Percentiles rank a stretch among this genome's conserved stretches.
Conservation (phyloP, 495 filamentous ascomycete genomes). For the Stereocaulon alpinum region DNA sequence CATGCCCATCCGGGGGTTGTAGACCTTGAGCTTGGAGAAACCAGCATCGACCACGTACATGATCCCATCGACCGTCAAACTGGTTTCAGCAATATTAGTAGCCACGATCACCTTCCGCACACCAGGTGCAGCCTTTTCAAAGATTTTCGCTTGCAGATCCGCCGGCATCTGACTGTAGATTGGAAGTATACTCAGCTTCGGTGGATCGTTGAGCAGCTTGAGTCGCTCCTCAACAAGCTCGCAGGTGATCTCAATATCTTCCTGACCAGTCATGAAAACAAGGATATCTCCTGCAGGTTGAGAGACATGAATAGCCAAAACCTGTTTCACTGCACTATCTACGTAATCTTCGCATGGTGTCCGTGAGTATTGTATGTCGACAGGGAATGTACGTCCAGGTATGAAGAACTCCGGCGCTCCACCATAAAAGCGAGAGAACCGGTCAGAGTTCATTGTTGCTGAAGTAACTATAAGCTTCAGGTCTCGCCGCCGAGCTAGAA, state of each 20-base stretch:
- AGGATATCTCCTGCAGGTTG: conserved; percentile 88
- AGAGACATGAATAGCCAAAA: conserved; percentile 93
- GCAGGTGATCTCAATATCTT: conserved; percentile 96
- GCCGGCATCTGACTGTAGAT: conserved; percentile 99
- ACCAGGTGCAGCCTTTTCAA: conserved; percentile 79
- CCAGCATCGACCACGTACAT: conserved; percentile 98
- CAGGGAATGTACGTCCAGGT: conserved; percentile 92
- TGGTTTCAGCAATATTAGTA: conserved; percentile 97
- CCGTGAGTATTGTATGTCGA: conserved; percentile 90
- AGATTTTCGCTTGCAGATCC: conserved; percentile 95
- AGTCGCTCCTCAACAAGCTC: conserved; percentile 83
- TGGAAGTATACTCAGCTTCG: conserved; percentile 87
- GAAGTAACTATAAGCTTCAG: conserved; percentile 96
- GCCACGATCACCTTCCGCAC: conserved; percentile 97
- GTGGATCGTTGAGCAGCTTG: conserved; percentile 87
- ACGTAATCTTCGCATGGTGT: conserved; percentile 97
- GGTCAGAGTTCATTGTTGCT: conserved; percentile 96
- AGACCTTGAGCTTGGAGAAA: conserved; percentile 96
- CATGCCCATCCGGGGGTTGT: conserved; percentile 99
- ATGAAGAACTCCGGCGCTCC: conserved; percentile 98
- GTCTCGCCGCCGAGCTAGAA: conserved; percentile 79
- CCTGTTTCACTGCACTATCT: conserved; percentile 91
- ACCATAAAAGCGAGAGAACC: conserved; percentile 92
- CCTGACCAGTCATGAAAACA: conserved; percentile 99
- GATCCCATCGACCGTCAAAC: conserved; percentile 95